These are phyloP conservation scores for Hondaea fermentalgiana DNA, from an alignment of 108 stramenopile genomes.

Conservation along the genomic window DNA sequence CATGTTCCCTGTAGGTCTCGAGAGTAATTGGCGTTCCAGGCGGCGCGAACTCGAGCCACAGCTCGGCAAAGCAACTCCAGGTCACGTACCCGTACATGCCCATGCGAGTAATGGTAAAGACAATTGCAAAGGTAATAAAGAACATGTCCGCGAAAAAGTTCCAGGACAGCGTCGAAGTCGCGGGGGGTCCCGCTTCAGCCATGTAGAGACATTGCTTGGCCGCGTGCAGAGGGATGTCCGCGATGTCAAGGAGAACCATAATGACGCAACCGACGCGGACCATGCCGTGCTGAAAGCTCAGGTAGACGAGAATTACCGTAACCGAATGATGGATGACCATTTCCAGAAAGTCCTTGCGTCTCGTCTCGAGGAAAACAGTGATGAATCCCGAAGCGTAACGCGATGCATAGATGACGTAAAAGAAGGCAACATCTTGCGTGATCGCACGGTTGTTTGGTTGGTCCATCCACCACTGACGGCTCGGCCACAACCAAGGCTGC, in stretches of 20 bases:
- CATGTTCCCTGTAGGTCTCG: neutral
- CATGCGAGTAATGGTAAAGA: constrained; percentile 41
- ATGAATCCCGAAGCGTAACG: constrained; percentile 38
- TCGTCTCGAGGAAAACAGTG: constrained; percentile 37
- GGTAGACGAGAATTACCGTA: constrained; percentile 36
- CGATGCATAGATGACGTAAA: constrained; percentile 42
- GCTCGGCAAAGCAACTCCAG: constrained; percentile 13
- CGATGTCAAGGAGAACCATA: constrained; percentile 53
- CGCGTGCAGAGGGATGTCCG: constrained; percentile 40
- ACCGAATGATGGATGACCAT: constrained; percentile 33
- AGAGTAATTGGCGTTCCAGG: neutral
- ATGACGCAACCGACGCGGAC: constrained; percentile 43
- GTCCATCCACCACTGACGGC: constrained; percentile 18
- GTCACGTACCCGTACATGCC: constrained; percentile 40
- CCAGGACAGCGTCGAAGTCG: neutral
- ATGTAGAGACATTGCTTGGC: constrained; percentile 47
- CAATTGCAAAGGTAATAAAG: constrained; percentile 44
- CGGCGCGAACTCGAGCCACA: neutral
- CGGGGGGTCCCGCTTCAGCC: neutral
- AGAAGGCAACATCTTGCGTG: constrained; percentile 38
- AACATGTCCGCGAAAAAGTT: constrained; percentile 28
- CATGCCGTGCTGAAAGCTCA: constrained; percentile 20
- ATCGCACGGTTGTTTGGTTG: neutral
- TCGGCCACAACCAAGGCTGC: constrained; percentile 24
- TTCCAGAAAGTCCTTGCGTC: constrained; percentile 32